phyloP scores from a whole-genome alignment of 2,329 filamentous ascomycete genomes.

The Ophiocordyceps camponoti-rufipedis region DNA sequence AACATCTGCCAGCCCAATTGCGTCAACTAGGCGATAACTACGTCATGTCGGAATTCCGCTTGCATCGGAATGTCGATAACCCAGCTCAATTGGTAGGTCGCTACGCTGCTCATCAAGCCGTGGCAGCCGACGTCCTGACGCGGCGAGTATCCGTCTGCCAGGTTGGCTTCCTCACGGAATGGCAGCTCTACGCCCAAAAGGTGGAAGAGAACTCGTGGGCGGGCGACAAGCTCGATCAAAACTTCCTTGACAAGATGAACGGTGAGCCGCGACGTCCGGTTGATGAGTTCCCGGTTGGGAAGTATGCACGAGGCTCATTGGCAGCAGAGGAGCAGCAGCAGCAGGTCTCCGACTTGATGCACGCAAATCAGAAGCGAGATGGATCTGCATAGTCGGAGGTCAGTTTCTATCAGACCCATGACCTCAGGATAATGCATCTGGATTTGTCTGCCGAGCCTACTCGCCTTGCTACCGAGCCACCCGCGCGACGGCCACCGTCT shows the following conservation, averaged over 20 bases:
- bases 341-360: constrained; percentile 89
- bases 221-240: constrained; percentile 65
- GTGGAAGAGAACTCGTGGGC: constrained; percentile 76
- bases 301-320: not conserved
- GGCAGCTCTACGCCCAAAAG: constrained; percentile 88
- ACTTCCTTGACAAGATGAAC: constrained; percentile 84
- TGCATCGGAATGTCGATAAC: constrained; percentile 71
- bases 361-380: constrained; percentile 42
- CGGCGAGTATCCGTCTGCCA: constrained; percentile 15
- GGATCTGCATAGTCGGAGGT: not conserved
- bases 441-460: no score
- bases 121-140: not conserved
- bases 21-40: constrained; percentile 81
- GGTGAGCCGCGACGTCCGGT: constrained; percentile 33
- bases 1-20: constrained; percentile 54
- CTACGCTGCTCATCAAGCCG: not conserved
- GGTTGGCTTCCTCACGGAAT: constrained; percentile 93
- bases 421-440: no score
- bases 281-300: no score
- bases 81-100: constrained; percentile 66
- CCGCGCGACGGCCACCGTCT: no score
- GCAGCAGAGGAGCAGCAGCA: constrained; percentile 70
- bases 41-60: constrained; percentile 79
- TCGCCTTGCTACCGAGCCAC: no score
- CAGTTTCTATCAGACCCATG: no score